Base-by-base conservation (phyloP, 2,329 filamentous ascomycete genomes). In the Xenoacremonium recifei region DNA sequence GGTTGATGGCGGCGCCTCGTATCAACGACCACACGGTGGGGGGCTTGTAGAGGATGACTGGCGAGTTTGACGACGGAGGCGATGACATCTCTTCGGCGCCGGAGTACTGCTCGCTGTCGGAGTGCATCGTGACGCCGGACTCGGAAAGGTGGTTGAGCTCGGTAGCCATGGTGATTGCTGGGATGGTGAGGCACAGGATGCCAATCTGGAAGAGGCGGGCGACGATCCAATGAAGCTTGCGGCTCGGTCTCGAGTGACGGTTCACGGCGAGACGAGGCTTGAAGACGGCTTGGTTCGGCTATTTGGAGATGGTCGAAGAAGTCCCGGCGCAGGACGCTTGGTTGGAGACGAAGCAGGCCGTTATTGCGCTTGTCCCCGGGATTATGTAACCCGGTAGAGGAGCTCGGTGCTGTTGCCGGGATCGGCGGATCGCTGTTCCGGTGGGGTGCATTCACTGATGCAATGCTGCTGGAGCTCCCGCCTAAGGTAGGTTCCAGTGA, bases 1-100 rank as follows among this genome's bases (percentile, higher is more conserved):
- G 73, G 65, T 99, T 99, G 69, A 99, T 99, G 5, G 91, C 90
- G 13, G 90, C 89, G 27, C 93, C 89, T 41, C 92, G 82, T 40
- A 96, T 53, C 49, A 99, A 66, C 9, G 87, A 83, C 88, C 89
- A 96, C 33, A 95, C 59, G 0, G 90, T 95, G 3, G 93, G 91
- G 4, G 91, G 89, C 51, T 83, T 82, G 76, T 97, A 99, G 35
- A 97, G 79, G 35, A 95, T 84, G 57, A 96, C 68, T 7, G 85
- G 84, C 1, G 80, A 84, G 39, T 75, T 74, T 3, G 82, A 80
- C 2, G 82, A 80, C 2, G 78, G 74, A 3, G 81, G 77, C 36
- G 83, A 82, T 29, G 75, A 79, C 44, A 78, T 68, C 40, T 84
- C 79, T 49, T 85, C 82, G 54, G 72, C 76, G 45, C 76, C 79